Evolutionary conservation across 306 rosid species (phyloP), one percentile per base, ranked within the genome.

Genomic region (Ammopiptanthus mongolicus): DNA sequence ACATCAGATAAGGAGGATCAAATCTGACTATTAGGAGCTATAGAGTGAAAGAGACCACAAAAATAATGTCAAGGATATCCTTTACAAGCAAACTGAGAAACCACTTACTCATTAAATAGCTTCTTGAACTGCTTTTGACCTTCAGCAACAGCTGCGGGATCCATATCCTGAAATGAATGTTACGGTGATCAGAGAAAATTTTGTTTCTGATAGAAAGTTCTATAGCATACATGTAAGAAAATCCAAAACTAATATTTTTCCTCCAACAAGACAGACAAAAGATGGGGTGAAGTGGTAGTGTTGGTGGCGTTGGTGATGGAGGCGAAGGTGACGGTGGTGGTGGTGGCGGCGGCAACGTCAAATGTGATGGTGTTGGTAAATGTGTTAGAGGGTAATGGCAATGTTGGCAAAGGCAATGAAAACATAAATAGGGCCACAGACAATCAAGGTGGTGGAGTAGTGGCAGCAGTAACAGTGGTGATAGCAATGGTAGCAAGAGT

Each of bases 71-170:
- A 68, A 19, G 28, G 52, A 58, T 46, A 58, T 44, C 61, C 3
- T 70, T 28, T 14, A 34, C 15, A 13, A 23, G 65, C 3, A 77
- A 41, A 65, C 63, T 41, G 33, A 57, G 25, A 72, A 72, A 5
- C 21, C 57, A 70, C 86, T 65, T 66, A 82, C 86, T 82, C 68
- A 17, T 77, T 58, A 69, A 82, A 77, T 51, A 82, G 73, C 76
- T 77, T 58, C 37, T 66, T 39, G 80, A 77, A 72, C 68, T 41
- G n/a, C 76, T 19, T 13, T 60, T 66, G 68, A 72, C 82, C 82
- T 65, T 82, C 75, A 39, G 61, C 59, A 19, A 51, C 6, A 50
- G 80, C 79, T 3, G 0, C 15, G 0, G 84, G 84, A 52, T 81
- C 84, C 73, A 21, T 28, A 36, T 46, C 19, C 86, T 82, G 76